Evolutionary conservation across 2,329 filamentous ascomycete genomes (phyloP).

Genomic region (Claviceps maximensis): DNA sequence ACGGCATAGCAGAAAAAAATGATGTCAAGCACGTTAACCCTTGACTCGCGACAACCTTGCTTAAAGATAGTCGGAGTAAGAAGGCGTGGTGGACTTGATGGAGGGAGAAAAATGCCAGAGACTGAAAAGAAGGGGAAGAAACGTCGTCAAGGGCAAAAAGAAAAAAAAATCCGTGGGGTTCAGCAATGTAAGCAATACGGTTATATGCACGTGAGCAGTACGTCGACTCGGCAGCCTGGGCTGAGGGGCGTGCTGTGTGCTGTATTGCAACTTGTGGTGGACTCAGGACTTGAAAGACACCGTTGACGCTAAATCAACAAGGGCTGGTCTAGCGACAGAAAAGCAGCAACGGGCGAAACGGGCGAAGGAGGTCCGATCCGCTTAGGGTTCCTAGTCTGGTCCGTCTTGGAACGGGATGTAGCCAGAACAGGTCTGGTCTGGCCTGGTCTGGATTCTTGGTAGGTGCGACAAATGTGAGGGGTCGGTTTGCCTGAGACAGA

Average conservation of each 20-base stretch:
- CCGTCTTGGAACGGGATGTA: not conserved
- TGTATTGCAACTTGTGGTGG: too few species aligned
- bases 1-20: slow-evolving; percentile 30
- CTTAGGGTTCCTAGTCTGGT: not conserved
- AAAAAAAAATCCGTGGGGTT: not conserved
- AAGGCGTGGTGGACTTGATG: slow-evolving; percentile 17
- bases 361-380: not conserved
- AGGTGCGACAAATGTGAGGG: slow-evolving; percentile 9
- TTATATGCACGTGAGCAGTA: not conserved
- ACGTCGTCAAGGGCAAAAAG: not conserved
- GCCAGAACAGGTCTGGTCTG: not conserved
- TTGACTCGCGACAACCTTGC: slow-evolving; percentile 33
- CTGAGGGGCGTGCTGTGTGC: not conserved
- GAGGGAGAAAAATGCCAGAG: not conserved
- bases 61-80: slow-evolving; percentile 32
- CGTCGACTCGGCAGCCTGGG: not conserved
- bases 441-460: not conserved
- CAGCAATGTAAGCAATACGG: not conserved
- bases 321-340: not conserved
- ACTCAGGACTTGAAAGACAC: not conserved
- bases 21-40: slow-evolving; percentile 19
- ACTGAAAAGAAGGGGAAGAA: not conserved
- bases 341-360: not conserved
- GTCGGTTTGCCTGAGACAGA: slow-evolving; percentile 7
- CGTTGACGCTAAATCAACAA: not conserved